Evolutionary conservation across 345 rosid genomes (phyloP).

Genomic region (Moricandia moricandioides): DNA sequence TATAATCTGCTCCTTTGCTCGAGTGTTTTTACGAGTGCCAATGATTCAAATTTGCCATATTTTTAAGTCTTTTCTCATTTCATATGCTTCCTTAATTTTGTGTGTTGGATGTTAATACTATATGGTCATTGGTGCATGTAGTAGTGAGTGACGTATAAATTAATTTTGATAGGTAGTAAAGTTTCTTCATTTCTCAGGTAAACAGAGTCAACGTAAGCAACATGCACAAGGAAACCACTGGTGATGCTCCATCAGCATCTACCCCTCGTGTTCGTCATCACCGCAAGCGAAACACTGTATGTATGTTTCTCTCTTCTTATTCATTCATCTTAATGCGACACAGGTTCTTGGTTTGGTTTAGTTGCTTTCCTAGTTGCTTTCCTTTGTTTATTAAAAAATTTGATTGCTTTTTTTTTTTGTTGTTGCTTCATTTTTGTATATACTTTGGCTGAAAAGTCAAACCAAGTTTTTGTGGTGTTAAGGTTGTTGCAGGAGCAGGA

Average conservation of each 20-base stretch:
- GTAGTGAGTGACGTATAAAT: not conserved
- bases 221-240: conserved; percentile 51
- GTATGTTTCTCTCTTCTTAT: conserved; percentile 32
- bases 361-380: not conserved
- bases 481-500: conserved; percentile 48
- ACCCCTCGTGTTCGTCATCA: conserved; percentile 48
- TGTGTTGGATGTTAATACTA: not conserved
- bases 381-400: too few species aligned
- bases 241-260: conserved; percentile 43
- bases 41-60: not conserved
- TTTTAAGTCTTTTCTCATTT: not conserved
- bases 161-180: not conserved
- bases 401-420: not conserved
- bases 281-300: conserved; percentile 59
- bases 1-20: not conserved
- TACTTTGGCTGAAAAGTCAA: not conserved
- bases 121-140: not conserved
- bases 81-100: not conserved
- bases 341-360: not conserved
- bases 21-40: not conserved
- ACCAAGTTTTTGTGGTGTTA: not conserved
- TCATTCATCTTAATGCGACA: not conserved
- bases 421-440: not conserved
- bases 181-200: not conserved
- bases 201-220: not conserved